phyloP scores from a whole-genome alignment of 1,284 basidiomycete species.

The Apiotrichum laibachii region DNA sequence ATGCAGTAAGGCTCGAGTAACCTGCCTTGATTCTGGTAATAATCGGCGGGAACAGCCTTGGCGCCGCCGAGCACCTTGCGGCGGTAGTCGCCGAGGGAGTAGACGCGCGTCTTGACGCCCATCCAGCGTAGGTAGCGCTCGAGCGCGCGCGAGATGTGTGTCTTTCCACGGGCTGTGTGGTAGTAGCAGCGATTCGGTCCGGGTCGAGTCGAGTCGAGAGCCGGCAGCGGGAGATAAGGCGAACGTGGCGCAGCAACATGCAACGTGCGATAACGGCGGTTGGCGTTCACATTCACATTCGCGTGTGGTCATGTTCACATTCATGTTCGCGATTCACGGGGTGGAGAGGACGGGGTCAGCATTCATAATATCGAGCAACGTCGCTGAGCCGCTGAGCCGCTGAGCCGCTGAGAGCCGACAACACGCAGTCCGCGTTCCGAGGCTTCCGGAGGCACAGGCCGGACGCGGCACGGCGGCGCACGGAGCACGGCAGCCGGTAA shows the following conservation, averaged over 20 bases:
- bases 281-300: not conserved
- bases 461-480: too few species aligned
- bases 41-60: conserved; percentile 82
- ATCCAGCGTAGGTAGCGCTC: conserved; percentile 97
- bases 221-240: not conserved
- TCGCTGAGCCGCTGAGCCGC: too few species aligned
- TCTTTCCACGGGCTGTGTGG: conserved; percentile 76
- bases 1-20: conserved; percentile 16
- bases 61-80: conserved; percentile 84
- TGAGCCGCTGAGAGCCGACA: too few species aligned
- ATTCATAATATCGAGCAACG: too few species aligned
- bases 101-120: conserved; percentile 91
- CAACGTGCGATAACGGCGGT: not conserved
- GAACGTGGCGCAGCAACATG: too few species aligned
- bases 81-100: conserved; percentile 92
- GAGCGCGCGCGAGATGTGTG: conserved; percentile 89
- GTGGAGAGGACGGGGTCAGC: too few species aligned
- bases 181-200: not conserved
- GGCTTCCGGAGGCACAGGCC: too few species aligned
- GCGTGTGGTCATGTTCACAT: too few species aligned
- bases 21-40: conserved; percentile 74
- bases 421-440: too few species aligned
- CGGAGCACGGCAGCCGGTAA: too few species aligned
- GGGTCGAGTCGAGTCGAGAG: not conserved
- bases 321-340: too few species aligned